Evolutionary conservation across 2,329 filamentous ascomycete species (phyloP), one percentile per base, ranked within the genome.

Genomic region (Zymoseptoria passerinii): DNA sequence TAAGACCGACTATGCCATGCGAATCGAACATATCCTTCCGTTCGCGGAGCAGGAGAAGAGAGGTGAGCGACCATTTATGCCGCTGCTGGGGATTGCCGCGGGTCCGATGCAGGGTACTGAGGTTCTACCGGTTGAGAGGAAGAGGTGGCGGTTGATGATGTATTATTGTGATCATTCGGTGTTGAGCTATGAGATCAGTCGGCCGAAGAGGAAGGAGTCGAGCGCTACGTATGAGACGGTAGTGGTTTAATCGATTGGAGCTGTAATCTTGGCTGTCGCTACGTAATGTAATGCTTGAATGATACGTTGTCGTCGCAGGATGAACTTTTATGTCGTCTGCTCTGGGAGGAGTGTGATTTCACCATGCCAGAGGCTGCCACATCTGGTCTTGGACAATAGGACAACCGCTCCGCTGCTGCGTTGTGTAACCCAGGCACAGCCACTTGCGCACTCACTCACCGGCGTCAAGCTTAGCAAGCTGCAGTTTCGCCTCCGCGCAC

Each of bases 161-260:
- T 84, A 89, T 70, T 92, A 87, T 69, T 80, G 80, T 58, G 84
- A 90, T 71, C 84, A 89, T 66, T 81, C 82, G 1, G 80, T 92
- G 28, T 68, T 90, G 63, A 85, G 81, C 59, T 92, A 90, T 73
- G 85, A 89, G 70, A 72, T 90, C n/a, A 65, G 67, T 20, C 73
- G 69, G 55, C 56, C 55, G 28, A 61, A 58, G 19, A 55, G 27
- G n/a, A 19, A 53, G 28, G 60, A 63, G 50, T 58, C 61, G 20
- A 65, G 48, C 13, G 58, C 65, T n/a, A 61, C 60, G 50, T 35
- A 61, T 54, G 54, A 57, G 50, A 58, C 52, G 29, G 57, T 67
- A 10, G 52, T 63, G 4, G 59, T 67, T 1, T 65, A 53, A 64
- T 44, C 10, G 35, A 16, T n/a, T n/a, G 35, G n/a, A 16, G 35